phyloP scores from a whole-genome alignment of 2,329 filamentous ascomycete species.

The Arthroderma uncinatum region DNA sequence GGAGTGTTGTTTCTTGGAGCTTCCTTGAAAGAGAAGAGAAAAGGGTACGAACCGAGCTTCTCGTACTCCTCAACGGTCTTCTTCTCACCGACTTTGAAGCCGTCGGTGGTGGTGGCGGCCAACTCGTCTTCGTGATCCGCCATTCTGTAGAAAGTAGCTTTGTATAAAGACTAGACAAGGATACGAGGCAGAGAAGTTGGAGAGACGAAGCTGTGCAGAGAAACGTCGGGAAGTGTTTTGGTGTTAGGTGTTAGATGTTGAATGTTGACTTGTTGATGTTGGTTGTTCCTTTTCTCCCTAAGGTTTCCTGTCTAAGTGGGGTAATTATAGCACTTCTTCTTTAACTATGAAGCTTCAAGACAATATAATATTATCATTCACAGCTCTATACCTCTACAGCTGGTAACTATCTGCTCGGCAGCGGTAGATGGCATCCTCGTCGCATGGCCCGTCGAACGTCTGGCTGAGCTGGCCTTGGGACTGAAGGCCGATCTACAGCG shows the following conservation, averaged over 20 bases:
- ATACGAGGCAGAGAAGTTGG: neutral
- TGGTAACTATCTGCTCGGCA: too few species aligned
- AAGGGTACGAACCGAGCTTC: conserved; percentile 61
- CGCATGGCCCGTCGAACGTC: too few species aligned
- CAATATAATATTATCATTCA: too few species aligned
- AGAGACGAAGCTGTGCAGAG: neutral
- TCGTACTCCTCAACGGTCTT: conserved; percentile 93
- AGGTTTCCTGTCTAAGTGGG: too few species aligned
- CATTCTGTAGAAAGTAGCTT: conserved; percentile 40
- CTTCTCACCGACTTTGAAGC: conserved; percentile 98
- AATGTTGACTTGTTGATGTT: too few species aligned
- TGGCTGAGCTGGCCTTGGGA: too few species aligned
- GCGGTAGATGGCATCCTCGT: too few species aligned
- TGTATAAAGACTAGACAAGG: neutral
- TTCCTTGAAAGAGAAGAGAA: neutral
- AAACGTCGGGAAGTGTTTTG: neutral
- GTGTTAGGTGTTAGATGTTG: neutral
- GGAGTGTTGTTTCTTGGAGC: neutral
- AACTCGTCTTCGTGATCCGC: conserved; percentile 68
- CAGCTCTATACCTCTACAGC: too few species aligned
- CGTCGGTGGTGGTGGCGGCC: conserved; percentile 75
- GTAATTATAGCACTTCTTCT: too few species aligned
- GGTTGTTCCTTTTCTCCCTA: too few species aligned
- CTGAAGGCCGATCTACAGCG: too few species aligned
- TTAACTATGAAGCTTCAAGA: too few species aligned